Conservation (phyloP, 2,329 filamentous ascomycete genomes). For the Exserohilum rostratum region DNA sequence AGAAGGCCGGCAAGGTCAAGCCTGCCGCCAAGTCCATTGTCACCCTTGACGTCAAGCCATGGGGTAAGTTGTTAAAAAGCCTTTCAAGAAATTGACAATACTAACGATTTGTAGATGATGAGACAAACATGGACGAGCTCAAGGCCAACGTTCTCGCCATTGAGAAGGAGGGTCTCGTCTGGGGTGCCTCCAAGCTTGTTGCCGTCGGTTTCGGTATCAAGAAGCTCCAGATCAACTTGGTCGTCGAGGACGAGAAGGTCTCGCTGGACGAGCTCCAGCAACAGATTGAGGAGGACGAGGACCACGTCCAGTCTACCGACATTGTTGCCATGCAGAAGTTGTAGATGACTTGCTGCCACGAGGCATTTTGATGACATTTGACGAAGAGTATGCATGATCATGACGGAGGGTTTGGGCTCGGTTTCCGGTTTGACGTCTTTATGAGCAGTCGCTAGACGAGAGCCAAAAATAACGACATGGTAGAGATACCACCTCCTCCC, state of each 20-base stretch:
- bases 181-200: constrained; percentile 90
- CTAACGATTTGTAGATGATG: constrained; percentile 68
- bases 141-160: constrained; percentile 82
- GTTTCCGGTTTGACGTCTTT: constrained; percentile 40
- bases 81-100: background rate
- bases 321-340: constrained; percentile 66
- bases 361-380: constrained; percentile 15
- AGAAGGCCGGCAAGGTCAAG: constrained; percentile 96
- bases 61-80: constrained; percentile 71
- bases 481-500: constrained; percentile 28
- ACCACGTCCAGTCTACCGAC: constrained; percentile 95
- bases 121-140: constrained; percentile 87
- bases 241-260: constrained; percentile 97
- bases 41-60: constrained; percentile 96
- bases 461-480: constrained; percentile 31
- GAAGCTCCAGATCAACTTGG: constrained; percentile 98
- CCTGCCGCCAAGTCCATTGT: constrained; percentile 93
- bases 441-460: constrained; percentile 41
- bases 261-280: constrained; percentile 86
- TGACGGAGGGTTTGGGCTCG: constrained; percentile 29
- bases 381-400: constrained; percentile 27
- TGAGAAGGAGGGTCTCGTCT: constrained; percentile 91
- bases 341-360: constrained; percentile 33
- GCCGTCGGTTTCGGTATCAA: constrained; percentile 96
- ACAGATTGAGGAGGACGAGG: constrained; percentile 84